Base-by-base conservation (phyloP, 2,329 filamentous ascomycete species). In the Fusarium sp. region DNA sequence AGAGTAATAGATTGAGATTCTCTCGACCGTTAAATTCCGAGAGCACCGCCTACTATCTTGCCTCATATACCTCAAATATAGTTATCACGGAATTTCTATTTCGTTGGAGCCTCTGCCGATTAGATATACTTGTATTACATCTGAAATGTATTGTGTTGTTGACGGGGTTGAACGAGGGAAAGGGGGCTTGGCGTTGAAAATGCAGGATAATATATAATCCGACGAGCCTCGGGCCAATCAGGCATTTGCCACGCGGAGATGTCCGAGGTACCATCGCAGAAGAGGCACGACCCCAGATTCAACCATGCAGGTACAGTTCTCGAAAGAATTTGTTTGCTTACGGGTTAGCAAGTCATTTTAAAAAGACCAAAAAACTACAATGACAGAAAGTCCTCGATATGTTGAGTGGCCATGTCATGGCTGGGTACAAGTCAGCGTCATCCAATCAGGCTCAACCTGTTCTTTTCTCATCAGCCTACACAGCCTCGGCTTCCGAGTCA, bases 121-220 rank as follows among this genome's bases (percentile, higher is more conserved):
- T 6, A 5, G 15, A n/a, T 17, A 2, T 14, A 15, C 28, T 30
- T 30, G 3, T 17, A n/a, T 17, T 4, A n/a, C 7, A n/a, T 9
- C 15, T 5, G 2, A 10, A 34, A n/a, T 36, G n/a, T n/a, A n/a
- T n/a, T n/a, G n/a, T n/a, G 4, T n/a, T 17, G 6, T n/a, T 8
- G 10, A 36, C 32, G 5, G 17, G 17, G 32, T 36, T n/a, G 9
- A 26, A 26, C 3, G 15, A 4, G n/a, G 32, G 8, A 7, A 36
- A 36, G 14, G 7, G 9, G 17, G 17, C 19, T 50, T 20, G 34
- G n/a, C 4, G 19, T 2, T 12, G 17, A 12, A 19, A 19, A 4
- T 2, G 4, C 17, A 44, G 56, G 56, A 59, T 34, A 4, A 60
- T 59, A 9, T 4, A 60, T 60, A 34, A 21, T 60, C 56, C 56